Evolutionary conservation across 208 protist genomes (phyloP), one percentile per base, ranked within the genome.

Genomic region (Crithidia expoeki): DNA sequence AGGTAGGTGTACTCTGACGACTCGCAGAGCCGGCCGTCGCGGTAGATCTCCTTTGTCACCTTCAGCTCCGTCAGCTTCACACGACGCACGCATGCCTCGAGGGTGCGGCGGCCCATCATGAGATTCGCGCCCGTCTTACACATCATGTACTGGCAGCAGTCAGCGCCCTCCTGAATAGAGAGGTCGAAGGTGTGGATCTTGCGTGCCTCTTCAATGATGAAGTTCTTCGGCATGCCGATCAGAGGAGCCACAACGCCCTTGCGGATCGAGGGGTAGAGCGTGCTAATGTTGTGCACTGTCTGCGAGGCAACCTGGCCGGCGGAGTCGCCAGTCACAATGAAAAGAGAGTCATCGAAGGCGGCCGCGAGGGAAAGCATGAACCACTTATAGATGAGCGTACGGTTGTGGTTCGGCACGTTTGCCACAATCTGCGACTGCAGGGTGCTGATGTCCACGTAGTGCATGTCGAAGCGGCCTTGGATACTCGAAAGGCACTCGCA

Each of bases 141-240:
- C 85, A 92, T 92, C 85, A 94, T 91, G 83, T 94, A 94, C 81
- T 94, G 88, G 68, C 90, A 95, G 74, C 90, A 95, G 79, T 95
- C 90, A 21, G 83, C 87, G 46, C 88, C 90, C 68, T 95, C 82
- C 51, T 86, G 74, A 36, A 92, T 94, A 55, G 85, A 90, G 55
- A 83, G 62, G 52, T 84, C 84, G 55, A 86, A 95, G 25, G 85
- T 90, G 61, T 79, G 71, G 69, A 95, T 90, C 56, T 75, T 79
- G 21, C 84, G 74, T 10, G 87, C 87, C 52, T 84, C 68, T 38
- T 87, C 82, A 10, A 95, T 89, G 74, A 95, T 95, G 44, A 60
- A 72, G 40, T 69, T 83, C 84, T 95, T 95, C 16, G 72, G 55
- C 53, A 84, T 67, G 32, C 87, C 88, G 44, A 92, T 85, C 17